Conservation (phyloP, 352 stramenopile genomes). For the Peronospora destructor region DNA sequence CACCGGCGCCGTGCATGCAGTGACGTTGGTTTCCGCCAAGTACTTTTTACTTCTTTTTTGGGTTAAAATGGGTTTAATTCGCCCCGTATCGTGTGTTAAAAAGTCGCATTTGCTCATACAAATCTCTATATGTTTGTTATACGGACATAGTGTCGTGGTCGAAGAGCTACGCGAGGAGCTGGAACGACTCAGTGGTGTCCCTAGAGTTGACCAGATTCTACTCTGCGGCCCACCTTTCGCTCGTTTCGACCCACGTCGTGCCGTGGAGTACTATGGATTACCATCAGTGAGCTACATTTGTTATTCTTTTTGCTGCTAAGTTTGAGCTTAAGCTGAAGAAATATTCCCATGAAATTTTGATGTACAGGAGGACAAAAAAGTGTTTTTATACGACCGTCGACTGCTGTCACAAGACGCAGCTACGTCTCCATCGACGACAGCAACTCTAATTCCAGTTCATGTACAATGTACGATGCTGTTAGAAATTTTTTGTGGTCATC, state of each 20-base stretch:
- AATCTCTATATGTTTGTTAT: conserved; percentile 5
- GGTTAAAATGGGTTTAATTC: conserved; percentile 5
- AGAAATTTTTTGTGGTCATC: neutral
- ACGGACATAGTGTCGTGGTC: conserved; percentile 40
- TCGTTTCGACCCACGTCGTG: conserved; percentile 60
- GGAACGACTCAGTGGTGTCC: conserved; percentile 47
- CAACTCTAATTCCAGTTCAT: conserved; percentile 37
- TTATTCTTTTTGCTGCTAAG: neutral
- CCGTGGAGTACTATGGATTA: conserved; percentile 62
- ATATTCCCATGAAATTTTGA: conserved; percentile 1
- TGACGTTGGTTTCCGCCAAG: conserved; percentile 42
- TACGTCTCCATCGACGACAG: conserved; percentile 21
- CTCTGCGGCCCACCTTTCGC: conserved; percentile 70
- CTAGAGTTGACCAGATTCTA: conserved; percentile 68
- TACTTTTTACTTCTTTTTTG: conserved; percentile 26
- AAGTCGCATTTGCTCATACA: conserved; percentile 12
- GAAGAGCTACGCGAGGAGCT: conserved; percentile 67
- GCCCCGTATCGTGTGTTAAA: neutral
- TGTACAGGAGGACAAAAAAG: conserved; percentile 43
- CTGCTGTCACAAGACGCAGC: conserved; percentile 65
- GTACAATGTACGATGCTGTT: conserved; percentile 30
- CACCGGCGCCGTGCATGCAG: conserved; percentile 31
- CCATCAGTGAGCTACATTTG: conserved; percentile 29
- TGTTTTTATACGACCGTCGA: conserved; percentile 81
- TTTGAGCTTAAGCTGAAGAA: neutral